Conservation (phyloP, 2,329 filamentous ascomycete species). For the Emericellopsis cladophorae region DNA sequence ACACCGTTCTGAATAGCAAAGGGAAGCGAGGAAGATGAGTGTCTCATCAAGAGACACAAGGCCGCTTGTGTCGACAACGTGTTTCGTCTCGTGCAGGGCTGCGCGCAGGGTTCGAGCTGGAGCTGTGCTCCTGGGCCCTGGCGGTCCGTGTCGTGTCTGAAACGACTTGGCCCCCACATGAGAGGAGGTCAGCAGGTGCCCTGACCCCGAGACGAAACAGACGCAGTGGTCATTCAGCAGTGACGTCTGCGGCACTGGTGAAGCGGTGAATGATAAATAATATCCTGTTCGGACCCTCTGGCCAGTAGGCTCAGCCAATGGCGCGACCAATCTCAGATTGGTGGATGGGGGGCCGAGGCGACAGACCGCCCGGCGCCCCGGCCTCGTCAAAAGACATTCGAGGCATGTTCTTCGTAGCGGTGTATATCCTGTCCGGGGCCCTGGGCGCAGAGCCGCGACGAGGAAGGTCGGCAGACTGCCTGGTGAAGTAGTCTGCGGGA, state of each 20-base stretch:
- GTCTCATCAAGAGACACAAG: too few species aligned
- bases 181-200: too few species aligned
- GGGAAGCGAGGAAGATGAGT: too few species aligned
- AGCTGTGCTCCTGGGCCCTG: too few species aligned
- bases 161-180: too few species aligned
- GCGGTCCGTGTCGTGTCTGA: too few species aligned
- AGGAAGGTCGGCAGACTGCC: conserved; percentile 18
- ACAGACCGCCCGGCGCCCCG: conserved; percentile 26
- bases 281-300: background rate
- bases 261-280: background rate
- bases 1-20: too few species aligned
- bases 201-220: too few species aligned
- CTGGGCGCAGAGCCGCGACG: conserved; percentile 4
- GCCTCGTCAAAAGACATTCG: conserved; percentile 30
- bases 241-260: background rate
- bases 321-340: conserved; percentile 38
- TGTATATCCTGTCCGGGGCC: conserved; percentile 14
- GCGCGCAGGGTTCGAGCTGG: too few species aligned
- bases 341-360: conserved; percentile 33
- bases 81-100: too few species aligned
- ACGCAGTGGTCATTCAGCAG: too few species aligned
- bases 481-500: conserved; percentile 16
- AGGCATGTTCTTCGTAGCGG: conserved; percentile 28
- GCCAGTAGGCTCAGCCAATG: conserved; percentile 29
- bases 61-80: too few species aligned